A percentile compares a stretch with the other conserved stretches of the same genome.
phyloP scores from a whole-genome alignment of 2,329 filamentous ascomycete genomes.

The Fusarium sp. region DNA sequence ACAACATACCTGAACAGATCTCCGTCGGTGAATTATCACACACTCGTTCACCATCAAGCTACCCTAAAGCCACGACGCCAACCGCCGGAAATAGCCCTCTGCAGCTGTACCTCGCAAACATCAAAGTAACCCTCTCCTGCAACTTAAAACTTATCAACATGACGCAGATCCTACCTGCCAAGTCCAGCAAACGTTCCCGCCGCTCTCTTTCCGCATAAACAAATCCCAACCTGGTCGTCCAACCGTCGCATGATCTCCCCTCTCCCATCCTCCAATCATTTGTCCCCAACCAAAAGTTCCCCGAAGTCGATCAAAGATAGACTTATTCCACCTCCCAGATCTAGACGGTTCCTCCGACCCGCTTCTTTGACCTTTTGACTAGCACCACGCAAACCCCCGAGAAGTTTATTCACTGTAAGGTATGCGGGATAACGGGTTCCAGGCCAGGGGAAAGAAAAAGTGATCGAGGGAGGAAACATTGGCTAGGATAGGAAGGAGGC shows the following conservation, averaged over 20 bases:
- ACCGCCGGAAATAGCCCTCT: background rate
- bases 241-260: constrained; percentile 12
- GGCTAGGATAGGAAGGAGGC: constrained; percentile 38
- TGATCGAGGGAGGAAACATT: background rate
- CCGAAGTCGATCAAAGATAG: constrained; percentile 5
- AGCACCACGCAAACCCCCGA: background rate
- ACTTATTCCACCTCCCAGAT: constrained; percentile 30
- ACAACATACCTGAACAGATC: background rate
- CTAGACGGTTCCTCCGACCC: constrained; percentile 11
- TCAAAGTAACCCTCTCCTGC: background rate
- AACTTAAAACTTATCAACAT: background rate
- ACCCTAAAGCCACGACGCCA: background rate
- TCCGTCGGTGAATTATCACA: background rate
- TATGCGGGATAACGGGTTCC: background rate
- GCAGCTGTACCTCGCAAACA: background rate
- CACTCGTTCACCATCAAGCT: background rate
- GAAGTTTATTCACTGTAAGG: background rate
- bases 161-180: background rate
- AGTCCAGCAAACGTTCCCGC: background rate
- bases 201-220: background rate
- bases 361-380: background rate
- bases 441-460: background rate
- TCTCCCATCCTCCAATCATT: constrained; percentile 25
- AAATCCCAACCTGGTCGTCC: background rate
- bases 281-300: background rate